Percentiles rank a stretch among this genome's conserved stretches.
Conservation (phyloP, 169 alveolate species). For the Cyclospora cayetanensis region DNA sequence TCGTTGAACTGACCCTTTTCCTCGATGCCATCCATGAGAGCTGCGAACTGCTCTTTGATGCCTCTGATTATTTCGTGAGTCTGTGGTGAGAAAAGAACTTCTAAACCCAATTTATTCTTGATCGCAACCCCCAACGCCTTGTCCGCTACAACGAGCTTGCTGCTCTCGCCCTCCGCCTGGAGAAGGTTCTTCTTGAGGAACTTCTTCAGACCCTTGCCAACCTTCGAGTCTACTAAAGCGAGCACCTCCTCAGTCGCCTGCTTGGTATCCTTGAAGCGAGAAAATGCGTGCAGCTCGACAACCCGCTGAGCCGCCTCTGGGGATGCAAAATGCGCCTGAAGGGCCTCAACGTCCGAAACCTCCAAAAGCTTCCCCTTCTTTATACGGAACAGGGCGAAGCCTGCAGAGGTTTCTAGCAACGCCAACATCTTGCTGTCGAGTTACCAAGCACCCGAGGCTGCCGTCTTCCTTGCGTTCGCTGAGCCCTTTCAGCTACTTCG, state of each 20-base stretch:
- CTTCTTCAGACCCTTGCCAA: slow-evolving; percentile 88
- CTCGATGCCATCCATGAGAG: slow-evolving; percentile 85
- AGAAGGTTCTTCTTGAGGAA: slow-evolving; percentile 95
- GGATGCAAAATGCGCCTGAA: background rate
- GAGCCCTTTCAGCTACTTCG: no score
- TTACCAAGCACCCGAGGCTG: no score
- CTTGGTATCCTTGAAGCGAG: slow-evolving; percentile 91
- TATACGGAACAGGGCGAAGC: slow-evolving; percentile 97
- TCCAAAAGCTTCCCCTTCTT: slow-evolving; percentile 86
- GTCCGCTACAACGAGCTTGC: slow-evolving; percentile 90
- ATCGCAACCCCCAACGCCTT: slow-evolving; percentile 89
- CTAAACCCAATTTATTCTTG: slow-evolving; percentile 86
- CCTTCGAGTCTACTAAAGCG: slow-evolving; percentile 83
- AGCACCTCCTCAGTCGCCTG: slow-evolving; percentile 89
- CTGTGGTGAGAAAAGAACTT: slow-evolving; percentile 83
- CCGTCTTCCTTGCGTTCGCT: no score
- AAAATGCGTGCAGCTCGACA: slow-evolving; percentile 87
- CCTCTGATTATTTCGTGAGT: slow-evolving; percentile 91
- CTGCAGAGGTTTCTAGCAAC: slow-evolving; percentile 99
- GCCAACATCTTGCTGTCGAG: slow-evolving; percentile 95
- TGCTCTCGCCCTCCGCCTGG: slow-evolving; percentile 56
- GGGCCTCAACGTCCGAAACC: slow-evolving; percentile 69
- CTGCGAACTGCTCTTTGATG: slow-evolving; percentile 85
- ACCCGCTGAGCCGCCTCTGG: slow-evolving; percentile 44
- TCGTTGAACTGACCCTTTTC: slow-evolving; percentile 83